Base-by-base conservation (phyloP, 495 filamentous ascomycete species). In the Hypoxylon cercidicola region DNA sequence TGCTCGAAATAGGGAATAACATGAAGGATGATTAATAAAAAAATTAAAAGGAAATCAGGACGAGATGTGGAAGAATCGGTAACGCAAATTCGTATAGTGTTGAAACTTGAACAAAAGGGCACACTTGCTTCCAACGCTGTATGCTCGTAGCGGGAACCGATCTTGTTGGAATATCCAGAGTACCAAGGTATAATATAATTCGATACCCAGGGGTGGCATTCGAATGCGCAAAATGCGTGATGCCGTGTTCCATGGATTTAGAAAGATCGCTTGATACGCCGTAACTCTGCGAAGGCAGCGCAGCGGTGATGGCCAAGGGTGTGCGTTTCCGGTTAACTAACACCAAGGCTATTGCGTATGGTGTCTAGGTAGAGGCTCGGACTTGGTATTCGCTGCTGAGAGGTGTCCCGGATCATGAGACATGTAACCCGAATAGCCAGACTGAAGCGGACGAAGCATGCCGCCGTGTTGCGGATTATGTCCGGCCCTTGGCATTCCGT, bases 401-500 rank as follows among this genome's bases (percentile, higher is more conserved):
- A 69, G n/a, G 5, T 50, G 52, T 10, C 53, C 58, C 12, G 60
- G 18, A 1, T 56, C 57, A 15, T 70, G 66, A 37, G 66, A n/a
- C 47, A 70, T 56, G 28, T 66, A 70, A 32, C 45, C 58, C 0
- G 46, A 12, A 20, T 61, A 72, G 15, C 37, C 28, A 8, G 59
- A 44, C 35, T 66, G 66, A 28, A 40, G 52, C 0, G 54, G 46
- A 12, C 70, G 68, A 47, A 73, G 68, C 13, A 73, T 44, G 40
- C 64, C 53, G 12, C 47, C 59, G 16, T 74, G 64, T 5, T 66
- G 64, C 11, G 69, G 19, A 28, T 72, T 67, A 20, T 66, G 48
- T 13, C 49, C 25, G 25, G 15, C 44, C 51, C 75, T 70, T 47
- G 76, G 39, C 47, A 78, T 55, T 0, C 73, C 54, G 48, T 77